Base-by-base conservation (phyloP, 768 basidiomycete genomes). In the Obba rivulosa region DNA sequence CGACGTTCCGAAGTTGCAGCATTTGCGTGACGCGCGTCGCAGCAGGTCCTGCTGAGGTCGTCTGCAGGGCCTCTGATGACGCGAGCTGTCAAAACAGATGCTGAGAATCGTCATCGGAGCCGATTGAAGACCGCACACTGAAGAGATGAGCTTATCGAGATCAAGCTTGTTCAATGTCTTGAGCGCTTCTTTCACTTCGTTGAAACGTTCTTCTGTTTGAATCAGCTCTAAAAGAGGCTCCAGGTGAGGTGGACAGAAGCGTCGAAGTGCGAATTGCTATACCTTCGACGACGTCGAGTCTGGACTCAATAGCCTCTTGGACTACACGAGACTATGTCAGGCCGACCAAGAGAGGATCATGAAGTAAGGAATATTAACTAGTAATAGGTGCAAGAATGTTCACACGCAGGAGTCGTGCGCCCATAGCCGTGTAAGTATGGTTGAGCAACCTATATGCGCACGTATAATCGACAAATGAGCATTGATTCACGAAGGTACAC, bases 351-450 rank as follows among this genome's bases (percentile, higher is more conserved):
- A n/a, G n/a, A n/a, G n/a, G n/a, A n/a, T n/a, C n/a, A n/a, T n/a
- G n/a, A n/a, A n/a, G n/a, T n/a, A n/a, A n/a, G n/a, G n/a, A n/a
- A n/a, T n/a, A n/a, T n/a, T n/a, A 58, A 83, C 90, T 76, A 43
- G 85, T 89, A 24, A 87, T 72, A 0, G 93, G 93, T 11, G 92
- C 85, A 13, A 96, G 72, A 31, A 97, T 74, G 51, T 83, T 93
- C 17, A 83, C 78, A 44, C 88, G 77, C 35, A 97, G 66, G 34
- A 94, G 75, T 8, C 95, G 77, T 2, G 81, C 69, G 1, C 85
- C 95, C 92, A 97, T 97, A 0, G 92, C 83, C 0, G 94, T 97
- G 57, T 76, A 88, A 0, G 91, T 92, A 52, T 87, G 74, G 59
- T 97, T 88, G 41, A 92, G 64, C 24, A 79, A 68, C 5, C 90